phyloP scores from a whole-genome alignment of 2,329 filamentous ascomycete genomes.

The Lasiodiplodia theobromae region DNA sequence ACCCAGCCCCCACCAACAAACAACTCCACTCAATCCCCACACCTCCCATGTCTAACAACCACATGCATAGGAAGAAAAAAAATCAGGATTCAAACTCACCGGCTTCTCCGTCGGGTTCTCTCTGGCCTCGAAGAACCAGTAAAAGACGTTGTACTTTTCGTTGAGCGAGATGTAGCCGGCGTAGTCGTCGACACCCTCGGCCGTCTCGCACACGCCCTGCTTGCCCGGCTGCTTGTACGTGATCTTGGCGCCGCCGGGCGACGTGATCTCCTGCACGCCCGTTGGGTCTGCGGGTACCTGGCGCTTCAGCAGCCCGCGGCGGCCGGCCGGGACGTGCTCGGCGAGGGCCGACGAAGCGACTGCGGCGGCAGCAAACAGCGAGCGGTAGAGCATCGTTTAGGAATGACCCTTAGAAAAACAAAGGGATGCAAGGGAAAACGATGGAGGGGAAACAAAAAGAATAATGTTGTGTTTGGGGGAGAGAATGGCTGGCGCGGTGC shows the following conservation, averaged over 20 bases:
- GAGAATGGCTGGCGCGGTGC: too few species aligned
- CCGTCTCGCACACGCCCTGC: conserved; percentile 47
- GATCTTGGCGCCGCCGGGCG: conserved; percentile 38
- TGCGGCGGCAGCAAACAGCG: neutral
- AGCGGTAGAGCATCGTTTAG: too few species aligned
- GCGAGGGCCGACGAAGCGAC: neutral
- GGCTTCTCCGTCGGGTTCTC: conserved; percentile 46
- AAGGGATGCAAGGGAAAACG: too few species aligned
- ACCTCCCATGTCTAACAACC: neutral
- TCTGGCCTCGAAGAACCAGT: conserved; percentile 59
- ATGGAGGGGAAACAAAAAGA: too few species aligned
- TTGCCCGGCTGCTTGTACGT: conserved; percentile 28
- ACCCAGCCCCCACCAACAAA: neutral
- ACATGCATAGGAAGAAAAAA: neutral
- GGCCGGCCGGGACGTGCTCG: neutral
- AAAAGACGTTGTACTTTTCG: conserved; percentile 48
- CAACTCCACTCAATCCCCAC: neutral
- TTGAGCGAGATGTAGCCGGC: conserved; percentile 47
- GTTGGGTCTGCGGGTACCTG: conserved; percentile 19
- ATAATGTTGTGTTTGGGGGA: too few species aligned
- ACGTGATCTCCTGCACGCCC: conserved; percentile 42
- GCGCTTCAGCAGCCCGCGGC: conserved; percentile 19
- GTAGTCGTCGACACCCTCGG: conserved; percentile 46
- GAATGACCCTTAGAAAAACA: too few species aligned
- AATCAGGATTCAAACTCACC: neutral